Evolutionary conservation across 2,329 filamentous ascomycete genomes (phyloP).

Genomic region (Hymenoscyphus fructigenus): DNA sequence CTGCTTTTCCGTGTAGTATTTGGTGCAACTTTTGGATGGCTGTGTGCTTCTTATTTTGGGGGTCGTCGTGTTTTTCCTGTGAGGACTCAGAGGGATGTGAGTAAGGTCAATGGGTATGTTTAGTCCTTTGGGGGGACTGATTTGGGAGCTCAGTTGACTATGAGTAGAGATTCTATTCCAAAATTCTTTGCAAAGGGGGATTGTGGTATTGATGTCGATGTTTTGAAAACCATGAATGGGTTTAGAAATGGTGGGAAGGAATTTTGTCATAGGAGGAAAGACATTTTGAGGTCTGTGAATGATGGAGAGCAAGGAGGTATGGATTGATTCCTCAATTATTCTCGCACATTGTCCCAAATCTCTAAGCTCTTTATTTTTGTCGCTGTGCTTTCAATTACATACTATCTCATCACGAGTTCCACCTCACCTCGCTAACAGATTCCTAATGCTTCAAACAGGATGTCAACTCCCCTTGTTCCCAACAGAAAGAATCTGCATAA

Average conservation of each 20-base stretch:
- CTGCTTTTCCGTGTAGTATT: neutral
- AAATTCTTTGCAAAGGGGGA: neutral
- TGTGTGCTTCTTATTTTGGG: neutral
- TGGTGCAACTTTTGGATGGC: neutral
- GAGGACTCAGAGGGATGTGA: neutral
- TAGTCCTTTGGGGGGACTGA: neutral
- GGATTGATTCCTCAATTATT: no score
- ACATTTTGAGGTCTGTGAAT: neutral
- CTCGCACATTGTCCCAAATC: neutral
- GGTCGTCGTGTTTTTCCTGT: neutral
- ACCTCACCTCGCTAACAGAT: no score
- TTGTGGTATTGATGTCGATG: neutral
- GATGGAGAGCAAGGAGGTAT: neutral
- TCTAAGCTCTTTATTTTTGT: no score
- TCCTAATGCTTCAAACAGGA: neutral
- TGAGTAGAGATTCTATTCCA: neutral
- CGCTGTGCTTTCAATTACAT: no score
- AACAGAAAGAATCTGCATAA: slow-evolving; percentile 44
- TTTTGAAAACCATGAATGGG: neutral
- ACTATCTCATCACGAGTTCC: no score
- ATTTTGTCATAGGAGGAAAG: neutral
- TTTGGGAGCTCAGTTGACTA: neutral
- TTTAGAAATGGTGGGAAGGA: neutral
- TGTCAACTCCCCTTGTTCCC: slow-evolving; percentile 38
- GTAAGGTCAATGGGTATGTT: neutral